Conservation (phyloP, 2,329 filamentous ascomycete species). For the Paramyrothecium roridum region DNA sequence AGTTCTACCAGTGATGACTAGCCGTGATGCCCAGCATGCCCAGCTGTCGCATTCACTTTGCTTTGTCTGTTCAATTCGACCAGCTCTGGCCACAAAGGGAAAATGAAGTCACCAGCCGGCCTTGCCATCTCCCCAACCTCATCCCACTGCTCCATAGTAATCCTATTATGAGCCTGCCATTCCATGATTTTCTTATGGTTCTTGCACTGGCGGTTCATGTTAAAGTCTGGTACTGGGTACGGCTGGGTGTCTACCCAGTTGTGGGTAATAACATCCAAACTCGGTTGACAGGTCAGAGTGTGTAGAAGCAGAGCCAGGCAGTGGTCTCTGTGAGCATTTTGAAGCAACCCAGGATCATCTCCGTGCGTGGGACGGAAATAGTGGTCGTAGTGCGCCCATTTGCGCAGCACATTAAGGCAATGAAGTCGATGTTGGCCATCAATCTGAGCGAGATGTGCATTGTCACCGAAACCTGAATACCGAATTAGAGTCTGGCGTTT, state of each 20-base stretch:
- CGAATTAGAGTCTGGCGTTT: not conserved
- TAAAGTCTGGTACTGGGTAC: not conserved
- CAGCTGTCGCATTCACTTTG: not conserved
- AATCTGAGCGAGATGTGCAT: not conserved
- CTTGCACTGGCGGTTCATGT: constrained; percentile 1
- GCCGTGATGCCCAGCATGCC: not conserved
- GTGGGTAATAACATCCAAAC: constrained; percentile 1
- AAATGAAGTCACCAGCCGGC: not conserved
- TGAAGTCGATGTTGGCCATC: constrained; percentile 1
- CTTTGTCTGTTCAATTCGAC: not conserved
- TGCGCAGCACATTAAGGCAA: constrained; percentile 2
- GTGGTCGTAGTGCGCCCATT: constrained; percentile 1
- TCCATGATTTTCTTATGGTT: not conserved
- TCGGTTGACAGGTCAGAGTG: constrained; percentile 1
- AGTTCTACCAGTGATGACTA: not conserved
- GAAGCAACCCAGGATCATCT: not conserved
- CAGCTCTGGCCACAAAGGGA: not conserved
- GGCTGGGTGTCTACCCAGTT: constrained; percentile 2
- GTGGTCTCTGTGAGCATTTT: not conserved
- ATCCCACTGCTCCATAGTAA: not conserved
- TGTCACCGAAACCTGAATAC: not conserved
- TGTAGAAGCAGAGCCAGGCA: not conserved
- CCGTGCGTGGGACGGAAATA: not conserved
- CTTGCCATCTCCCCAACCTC: not conserved
- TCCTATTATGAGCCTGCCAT: not conserved